Evolutionary conservation across 1,284 basidiomycete species (phyloP).

Genomic region (Pyrrhoderma noxium): DNA sequence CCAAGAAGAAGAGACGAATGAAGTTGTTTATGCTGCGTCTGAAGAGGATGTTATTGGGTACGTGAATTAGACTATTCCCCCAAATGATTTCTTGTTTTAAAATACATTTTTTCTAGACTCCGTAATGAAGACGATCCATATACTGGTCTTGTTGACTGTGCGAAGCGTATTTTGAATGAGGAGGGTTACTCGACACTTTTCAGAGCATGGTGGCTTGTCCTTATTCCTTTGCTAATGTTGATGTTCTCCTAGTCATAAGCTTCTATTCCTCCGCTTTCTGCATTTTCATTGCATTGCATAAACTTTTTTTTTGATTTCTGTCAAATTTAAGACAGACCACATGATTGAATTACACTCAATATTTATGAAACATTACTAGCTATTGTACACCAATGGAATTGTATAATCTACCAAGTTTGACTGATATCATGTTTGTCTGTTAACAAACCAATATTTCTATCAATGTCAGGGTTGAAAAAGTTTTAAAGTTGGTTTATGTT

Average conservation of each 20-base stretch:
- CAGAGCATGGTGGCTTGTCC: slow-evolving; percentile 61
- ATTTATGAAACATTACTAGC: too few relatives aligned
- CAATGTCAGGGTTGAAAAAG: too few relatives aligned
- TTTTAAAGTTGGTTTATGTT: too few relatives aligned
- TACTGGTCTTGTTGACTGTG: slow-evolving; percentile 68
- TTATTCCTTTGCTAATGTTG: slow-evolving; percentile 3
- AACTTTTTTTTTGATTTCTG: too few relatives aligned
- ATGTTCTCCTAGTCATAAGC: not conserved
- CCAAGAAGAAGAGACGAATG: slow-evolving; percentile 63
- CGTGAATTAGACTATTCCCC: slow-evolving; percentile 18
- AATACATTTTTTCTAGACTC: slow-evolving; percentile 35
- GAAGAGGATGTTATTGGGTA: slow-evolving; percentile 88
- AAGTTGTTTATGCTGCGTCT: slow-evolving; percentile 62
- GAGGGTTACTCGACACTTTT: slow-evolving; percentile 76
- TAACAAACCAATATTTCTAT: too few relatives aligned
- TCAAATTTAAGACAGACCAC: too few relatives aligned
- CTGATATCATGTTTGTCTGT: too few relatives aligned
- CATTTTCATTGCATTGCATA: not conserved
- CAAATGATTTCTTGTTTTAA: not conserved
- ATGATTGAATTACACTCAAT: too few relatives aligned
- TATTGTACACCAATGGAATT: too few relatives aligned
- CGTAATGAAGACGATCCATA: slow-evolving; percentile 86
- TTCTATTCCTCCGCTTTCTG: not conserved
- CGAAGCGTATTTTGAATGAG: slow-evolving; percentile 74
- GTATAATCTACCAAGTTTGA: too few relatives aligned